Evolutionary conservation across 176 grass and related monocot species (phyloP).

Genomic region (Ananas comosus): DNA sequence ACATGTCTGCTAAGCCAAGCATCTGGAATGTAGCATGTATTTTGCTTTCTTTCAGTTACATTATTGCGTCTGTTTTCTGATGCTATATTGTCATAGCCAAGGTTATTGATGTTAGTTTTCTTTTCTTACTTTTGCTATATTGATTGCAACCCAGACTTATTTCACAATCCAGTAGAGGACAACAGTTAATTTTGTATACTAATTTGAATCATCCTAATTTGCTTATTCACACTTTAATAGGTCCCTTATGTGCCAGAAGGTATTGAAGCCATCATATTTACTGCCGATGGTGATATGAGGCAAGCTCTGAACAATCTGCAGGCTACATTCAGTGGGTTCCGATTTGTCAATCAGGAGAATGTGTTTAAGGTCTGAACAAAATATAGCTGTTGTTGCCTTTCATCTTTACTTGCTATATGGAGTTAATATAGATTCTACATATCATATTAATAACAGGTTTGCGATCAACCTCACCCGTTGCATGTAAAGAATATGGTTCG

Average conservation of each 20-base stretch:
- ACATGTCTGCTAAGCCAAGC: too few relatives aligned
- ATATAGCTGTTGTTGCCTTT: conserved; percentile 3
- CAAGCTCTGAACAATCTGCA: conserved; percentile 96
- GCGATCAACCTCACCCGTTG: conserved; percentile 87
- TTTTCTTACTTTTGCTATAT: too few relatives aligned
- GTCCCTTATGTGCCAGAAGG: conserved; percentile 87
- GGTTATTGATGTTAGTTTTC: too few relatives aligned
- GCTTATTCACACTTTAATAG: conserved; percentile 24
- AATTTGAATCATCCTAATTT: conserved; percentile 1
- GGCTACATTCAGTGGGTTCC: conserved; percentile 84
- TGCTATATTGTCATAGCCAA: too few relatives aligned
- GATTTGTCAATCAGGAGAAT: conserved; percentile 93
- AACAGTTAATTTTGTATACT: background rate
- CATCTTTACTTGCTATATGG: background rate
- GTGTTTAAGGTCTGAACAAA: conserved; percentile 61
- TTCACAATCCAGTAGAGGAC: too few relatives aligned
- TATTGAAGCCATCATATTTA: conserved; percentile 95
- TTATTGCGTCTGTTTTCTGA: too few relatives aligned
- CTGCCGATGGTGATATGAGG: conserved; percentile 97
- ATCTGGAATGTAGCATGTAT: too few relatives aligned
- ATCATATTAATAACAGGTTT: conserved; percentile 36
- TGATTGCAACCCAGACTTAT: too few relatives aligned
- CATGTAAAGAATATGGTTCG: conserved; percentile 91
- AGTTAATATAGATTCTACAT: conserved; percentile 9
- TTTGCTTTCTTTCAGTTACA: too few relatives aligned